Evolutionary conservation across 306 rosid species (phyloP), one percentile per base, ranked within the genome.

Genomic region (Quercus suber): DNA sequence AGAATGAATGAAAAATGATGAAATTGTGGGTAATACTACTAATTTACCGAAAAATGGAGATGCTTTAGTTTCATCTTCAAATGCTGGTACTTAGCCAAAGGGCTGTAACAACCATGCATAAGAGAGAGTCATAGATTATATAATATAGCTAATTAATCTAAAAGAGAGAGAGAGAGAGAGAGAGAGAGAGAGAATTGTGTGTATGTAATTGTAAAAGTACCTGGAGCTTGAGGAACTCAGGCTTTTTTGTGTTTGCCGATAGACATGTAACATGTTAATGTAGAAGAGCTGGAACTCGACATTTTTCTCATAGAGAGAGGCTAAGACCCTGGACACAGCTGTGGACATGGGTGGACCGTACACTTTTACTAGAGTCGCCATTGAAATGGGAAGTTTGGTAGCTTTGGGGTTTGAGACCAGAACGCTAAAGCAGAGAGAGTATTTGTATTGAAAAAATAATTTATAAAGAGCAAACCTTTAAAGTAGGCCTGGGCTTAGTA

Each of bases 1-100:
- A 49, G 27, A 25, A 18, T 7, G 53, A 33, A 4, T 27, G 72
- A 35, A 56, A 3, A n/a, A 37, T 28, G 5, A 10, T 20, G 27
- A n/a, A 20, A 18, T 35, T 4, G 35, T 10, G 35, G 25, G 27
- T 41, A 55, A 37, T 75, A 23, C 43, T 37, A 2, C 43, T 37
- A 10, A 45, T 53, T 79, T 75, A 33, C 89, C 98, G 97, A 45
- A 94, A 94, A 70, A 92, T 89, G 71, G 96, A 77, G 70, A 87
- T 80, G 75, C 43, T 37, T 7, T 37, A 37, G 70, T 15, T 0
- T 84, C 89, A 65, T 94, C 98, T 41, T 92, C 84, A 85, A 92
- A 94, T 69, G 91, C 97, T 2, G 97, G 97, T 14, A 94, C 98
- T 88, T 94, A 96, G 37, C 93, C 97, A 69, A 94, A 92, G 14